Evolutionary conservation across 805 yeast genomes (phyloP), one percentile per base, ranked within the genome.

Genomic region (Saturnispora serradocipensis): DNA sequence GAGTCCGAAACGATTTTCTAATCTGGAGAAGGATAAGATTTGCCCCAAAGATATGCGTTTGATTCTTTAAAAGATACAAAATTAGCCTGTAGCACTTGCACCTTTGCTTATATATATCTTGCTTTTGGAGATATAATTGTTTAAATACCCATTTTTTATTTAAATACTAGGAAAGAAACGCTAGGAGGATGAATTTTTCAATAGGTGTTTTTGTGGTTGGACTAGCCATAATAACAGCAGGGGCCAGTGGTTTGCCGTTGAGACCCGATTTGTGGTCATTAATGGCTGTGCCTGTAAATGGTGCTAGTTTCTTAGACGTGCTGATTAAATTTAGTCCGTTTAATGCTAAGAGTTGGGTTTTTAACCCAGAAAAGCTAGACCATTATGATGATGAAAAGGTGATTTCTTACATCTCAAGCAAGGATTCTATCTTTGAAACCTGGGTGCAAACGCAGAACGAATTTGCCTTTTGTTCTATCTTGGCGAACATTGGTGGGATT

Each of bases 401-500:
- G n/a, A 13, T 40, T 40, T 40, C 44, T 24, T 22, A 24, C n/a
- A 40, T 24, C 10, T 1, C n/a, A 16, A 8, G 22, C 18, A 13
- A 22, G 16, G 40, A 48, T 25, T 10, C 47, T 43, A 73, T 72
- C 36, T 75, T 77, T 51, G 75, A 73, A 34, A 46, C 57, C 13
- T 82, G 88, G 88, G 54, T 80, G 3, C 58, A 56, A 2, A 57
- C 59, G 9, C 82, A 82, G 60, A 60, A 62, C 22, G 64, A 66
- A 2, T 55, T 66, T 24, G 64, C 83, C 0, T 75, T 80, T 56
- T 58, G 67, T 24, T 67, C 74, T 18, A 75, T 81, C 34, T 61
- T 81, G 38, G 67, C 71, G 36, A 81, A 81, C 59, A 77, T 82
- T 36, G 86, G 85, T 20, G 83, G 84, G 1, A 53, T 68, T 35